Conservation (phyloP, 1,139 yeast species). For the Kurtzmaniella quercitrusa region DNA sequence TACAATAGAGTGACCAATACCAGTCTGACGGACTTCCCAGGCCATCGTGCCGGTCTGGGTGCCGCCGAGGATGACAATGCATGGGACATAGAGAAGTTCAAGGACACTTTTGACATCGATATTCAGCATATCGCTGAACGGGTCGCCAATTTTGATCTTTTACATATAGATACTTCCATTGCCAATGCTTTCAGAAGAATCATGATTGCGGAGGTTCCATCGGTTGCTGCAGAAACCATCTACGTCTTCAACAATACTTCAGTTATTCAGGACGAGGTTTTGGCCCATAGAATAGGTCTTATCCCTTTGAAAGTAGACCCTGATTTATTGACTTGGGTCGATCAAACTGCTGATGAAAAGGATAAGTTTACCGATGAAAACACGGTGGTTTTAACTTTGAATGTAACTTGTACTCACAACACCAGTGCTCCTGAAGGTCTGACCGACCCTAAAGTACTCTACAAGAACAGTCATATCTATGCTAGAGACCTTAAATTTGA, state of each 20-base stretch:
- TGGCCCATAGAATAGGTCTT: conserved; percentile 91
- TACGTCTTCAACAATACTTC: conserved; percentile 92
- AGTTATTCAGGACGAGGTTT: conserved; percentile 93
- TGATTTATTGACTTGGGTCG: conserved; percentile 79
- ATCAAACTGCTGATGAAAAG: conserved; percentile 55
- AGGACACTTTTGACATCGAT: conserved; percentile 62
- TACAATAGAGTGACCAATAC: conserved; percentile 89
- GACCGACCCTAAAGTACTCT: conserved; percentile 78
- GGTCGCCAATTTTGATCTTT: conserved; percentile 80
- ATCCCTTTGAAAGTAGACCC: conserved; percentile 90
- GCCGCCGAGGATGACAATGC: conserved; percentile 44
- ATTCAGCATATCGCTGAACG: conserved; percentile 63
- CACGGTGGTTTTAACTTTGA: conserved; percentile 78
- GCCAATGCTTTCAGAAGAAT: conserved; percentile 97
- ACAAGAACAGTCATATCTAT: conserved; percentile 79
- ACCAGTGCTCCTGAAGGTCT: conserved; percentile 77
- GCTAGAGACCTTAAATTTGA: conserved; percentile 86
- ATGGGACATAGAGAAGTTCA: conserved; percentile 85
- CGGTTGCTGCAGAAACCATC: conserved; percentile 90
- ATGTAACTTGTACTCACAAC: conserved; percentile 79
- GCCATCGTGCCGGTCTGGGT: conserved; percentile 49
- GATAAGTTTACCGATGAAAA: conserved; percentile 80
- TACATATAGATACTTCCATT: conserved; percentile 83
- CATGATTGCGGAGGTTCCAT: conserved; percentile 94
- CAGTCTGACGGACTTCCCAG: conserved; percentile 86